Conservation (phyloP, 2,329 filamentous ascomycete genomes). For the Aspergillus costaricaensis region DNA sequence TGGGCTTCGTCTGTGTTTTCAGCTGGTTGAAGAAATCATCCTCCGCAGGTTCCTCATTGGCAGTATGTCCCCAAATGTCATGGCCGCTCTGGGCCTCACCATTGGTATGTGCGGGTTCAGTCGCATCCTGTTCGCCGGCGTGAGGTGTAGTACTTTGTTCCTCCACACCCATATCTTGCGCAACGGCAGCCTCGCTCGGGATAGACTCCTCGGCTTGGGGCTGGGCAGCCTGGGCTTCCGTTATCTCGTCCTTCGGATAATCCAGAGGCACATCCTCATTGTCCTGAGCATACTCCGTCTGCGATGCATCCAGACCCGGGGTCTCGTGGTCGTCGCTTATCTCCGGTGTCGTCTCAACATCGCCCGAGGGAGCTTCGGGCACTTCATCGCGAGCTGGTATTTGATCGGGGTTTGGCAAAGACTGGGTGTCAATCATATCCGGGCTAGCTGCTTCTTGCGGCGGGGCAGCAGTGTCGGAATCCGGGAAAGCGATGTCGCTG, state of each 20-base stretch:
- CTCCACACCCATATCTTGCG: not conserved
- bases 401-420: not conserved
- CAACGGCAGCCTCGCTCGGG: not conserved
- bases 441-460: constrained; percentile 13
- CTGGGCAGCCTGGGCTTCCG: constrained; percentile 4
- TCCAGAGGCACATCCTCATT: not conserved
- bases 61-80: constrained; percentile 48
- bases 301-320: not conserved
- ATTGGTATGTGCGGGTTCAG: constrained; percentile 10
- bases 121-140: constrained; percentile 9
- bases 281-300: not conserved
- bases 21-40: constrained; percentile 64
- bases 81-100: constrained; percentile 20
- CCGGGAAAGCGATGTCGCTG: not conserved
- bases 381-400: not conserved
- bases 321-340: not conserved
- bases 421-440: constrained; percentile 9
- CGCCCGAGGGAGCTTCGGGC: not conserved
- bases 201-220: not conserved
- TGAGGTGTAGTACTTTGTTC: not conserved
- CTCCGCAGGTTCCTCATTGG: constrained; percentile 43
- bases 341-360: not conserved
- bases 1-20: constrained; percentile 43
- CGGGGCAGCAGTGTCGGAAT: constrained; percentile 12
- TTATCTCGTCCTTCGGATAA: not conserved